Base-by-base conservation (phyloP, 2,329 filamentous ascomycete genomes). In the Arthrobotrys iridis region DNA sequence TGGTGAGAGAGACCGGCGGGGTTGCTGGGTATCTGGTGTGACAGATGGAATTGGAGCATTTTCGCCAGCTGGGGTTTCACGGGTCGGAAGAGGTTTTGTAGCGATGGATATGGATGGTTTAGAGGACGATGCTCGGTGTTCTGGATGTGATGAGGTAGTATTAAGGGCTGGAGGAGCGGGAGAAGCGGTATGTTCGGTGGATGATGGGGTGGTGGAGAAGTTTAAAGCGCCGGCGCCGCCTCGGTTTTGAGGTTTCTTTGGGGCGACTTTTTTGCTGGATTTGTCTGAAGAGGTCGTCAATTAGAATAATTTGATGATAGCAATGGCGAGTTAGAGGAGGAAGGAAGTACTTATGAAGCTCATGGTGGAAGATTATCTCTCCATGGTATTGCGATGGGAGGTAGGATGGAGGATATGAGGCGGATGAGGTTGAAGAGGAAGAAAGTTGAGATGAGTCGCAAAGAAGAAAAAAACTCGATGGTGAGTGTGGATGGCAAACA, bases 111-210 rank as follows among this genome's bases (percentile, higher is more conserved):
- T 58, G 1, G 70, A 67, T 1, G 55, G 62, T 62, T 62, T 57
- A 5, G 37, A 35, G 10, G 70, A 66, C 4, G 70, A 74, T 8
- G 52, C 15, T 22, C 62, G 62, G 15, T 45, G 60, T 37, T 74
- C 70, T n/a, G 52, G 28, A 3, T 48, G 62, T 15, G 35, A 18
- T 41, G 13, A 24, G 46, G 41, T n/a, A 8, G 68, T 48, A 33
- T 50, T 37, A 30, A 55, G 30, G 3, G 28, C n/a, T 15, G 62
- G 63, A 40, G 70, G 71, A 35, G 63, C 71, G 5, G 71, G 71
- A 15, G 71, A 75, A 40, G 71, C 71, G 37, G 71, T 75, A 26
- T 75, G 71, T 55, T 75, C 71, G 26, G 63, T 40, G n/a, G 71
- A 68, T 4, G 71, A 75, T 10, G 71, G 63, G 22, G 71, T 63